Percentiles rank a stretch among this genome's conserved stretches.
phyloP scores from a whole-genome alignment of 2,329 filamentous ascomycete genomes.

The Aspergillus fijiensis region DNA sequence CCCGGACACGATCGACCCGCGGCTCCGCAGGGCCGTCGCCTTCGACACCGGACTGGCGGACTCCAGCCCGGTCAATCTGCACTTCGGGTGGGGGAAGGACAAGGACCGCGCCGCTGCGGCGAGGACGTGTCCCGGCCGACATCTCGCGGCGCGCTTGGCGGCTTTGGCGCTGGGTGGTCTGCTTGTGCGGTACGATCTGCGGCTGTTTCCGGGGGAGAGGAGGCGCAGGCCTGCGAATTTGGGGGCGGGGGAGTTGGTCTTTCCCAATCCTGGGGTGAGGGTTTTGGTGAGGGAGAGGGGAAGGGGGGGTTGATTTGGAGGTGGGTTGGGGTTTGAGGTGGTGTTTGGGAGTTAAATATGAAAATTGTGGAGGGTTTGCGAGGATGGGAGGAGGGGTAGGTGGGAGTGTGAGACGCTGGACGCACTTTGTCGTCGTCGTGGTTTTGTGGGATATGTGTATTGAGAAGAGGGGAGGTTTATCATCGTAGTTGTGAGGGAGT shows the following conservation, averaged over 20 bases:
- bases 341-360: too few species aligned
- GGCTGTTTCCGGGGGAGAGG: slow-evolving; percentile 19
- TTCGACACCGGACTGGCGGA: slow-evolving; percentile 21
- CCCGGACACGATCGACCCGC: background rate
- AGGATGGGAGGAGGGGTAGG: too few species aligned
- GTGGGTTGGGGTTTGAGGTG: background rate
- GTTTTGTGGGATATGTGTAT: too few species aligned
- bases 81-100: slow-evolving; percentile 25
- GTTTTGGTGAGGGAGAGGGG: slow-evolving; percentile 26
- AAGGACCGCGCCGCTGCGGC: slow-evolving; percentile 2
- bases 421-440: too few species aligned
- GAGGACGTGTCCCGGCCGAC: slow-evolving; percentile 28
- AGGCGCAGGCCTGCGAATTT: slow-evolving; percentile 21
- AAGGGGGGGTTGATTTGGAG: slow-evolving; percentile 1
- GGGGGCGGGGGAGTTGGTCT: slow-evolving; percentile 30
- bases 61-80: slow-evolving; percentile 23
- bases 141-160: slow-evolving; percentile 23
- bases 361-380: too few species aligned
- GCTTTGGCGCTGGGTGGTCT: slow-evolving; percentile 31
- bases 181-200: slow-evolving; percentile 32
- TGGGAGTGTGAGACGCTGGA: too few species aligned
- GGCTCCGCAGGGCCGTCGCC: background rate
- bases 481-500: too few species aligned
- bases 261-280: slow-evolving; percentile 23
- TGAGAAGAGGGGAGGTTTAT: too few species aligned